Percentiles rank a stretch among this genome's conserved stretches.
These are phyloP conservation scores for Simplicillium sp. DNA, from an alignment of 2,329 filamentous ascomycete species.

Conservation along the genomic window DNA sequence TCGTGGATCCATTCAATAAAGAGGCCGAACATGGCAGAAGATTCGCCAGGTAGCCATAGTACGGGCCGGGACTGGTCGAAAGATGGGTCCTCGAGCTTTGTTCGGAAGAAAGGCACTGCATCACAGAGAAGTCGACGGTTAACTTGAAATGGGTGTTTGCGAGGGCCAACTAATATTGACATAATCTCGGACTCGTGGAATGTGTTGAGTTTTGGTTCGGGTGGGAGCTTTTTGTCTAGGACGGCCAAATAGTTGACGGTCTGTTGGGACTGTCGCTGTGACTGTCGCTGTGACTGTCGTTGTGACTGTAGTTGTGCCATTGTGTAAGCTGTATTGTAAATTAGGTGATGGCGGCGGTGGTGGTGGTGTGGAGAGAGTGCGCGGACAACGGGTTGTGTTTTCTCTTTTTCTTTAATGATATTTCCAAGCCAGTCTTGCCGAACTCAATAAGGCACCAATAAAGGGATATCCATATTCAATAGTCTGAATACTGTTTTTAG, in stretches of 20 bases:
- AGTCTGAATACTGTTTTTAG: too few relatives aligned
- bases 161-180: slow-evolving; percentile 32
- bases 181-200: slow-evolving; percentile 11
- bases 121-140: slow-evolving; percentile 35
- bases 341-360: neutral
- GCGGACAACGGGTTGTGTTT: too few relatives aligned
- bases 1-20: slow-evolving; percentile 44
- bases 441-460: slow-evolving; percentile 1
- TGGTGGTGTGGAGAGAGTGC: too few relatives aligned
- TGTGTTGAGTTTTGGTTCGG: slow-evolving; percentile 7
- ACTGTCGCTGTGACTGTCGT: too few relatives aligned
- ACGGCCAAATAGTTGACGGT: neutral
- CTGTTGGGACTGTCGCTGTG: too few relatives aligned
- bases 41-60: slow-evolving; percentile 35
- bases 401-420: neutral
- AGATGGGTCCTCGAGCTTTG: slow-evolving; percentile 27
- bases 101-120: slow-evolving; percentile 37
- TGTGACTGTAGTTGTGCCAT: too few relatives aligned
- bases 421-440: neutral
- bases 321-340: neutral
- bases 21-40: slow-evolving; percentile 41
- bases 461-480: neutral
- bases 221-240: slow-evolving; percentile 4
- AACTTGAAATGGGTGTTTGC: slow-evolving; percentile 29
- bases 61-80: slow-evolving; percentile 14